A percentile compares a stretch with the other conserved stretches of the same genome.
phyloP scores from a whole-genome alignment of 805 yeast genomes.

The Candida morakotiae region DNA sequence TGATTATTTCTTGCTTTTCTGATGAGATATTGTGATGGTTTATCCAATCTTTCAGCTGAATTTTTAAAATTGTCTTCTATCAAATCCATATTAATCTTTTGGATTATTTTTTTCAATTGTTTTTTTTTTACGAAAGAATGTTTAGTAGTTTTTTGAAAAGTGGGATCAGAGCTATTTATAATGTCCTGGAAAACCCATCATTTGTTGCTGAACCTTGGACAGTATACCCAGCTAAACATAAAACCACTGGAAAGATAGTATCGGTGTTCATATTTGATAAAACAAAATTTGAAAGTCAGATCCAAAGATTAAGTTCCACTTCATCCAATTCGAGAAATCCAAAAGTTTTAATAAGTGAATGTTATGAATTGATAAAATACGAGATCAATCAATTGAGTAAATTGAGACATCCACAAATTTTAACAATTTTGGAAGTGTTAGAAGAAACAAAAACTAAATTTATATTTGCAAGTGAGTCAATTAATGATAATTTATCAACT shows the following conservation, averaged over 20 bases:
- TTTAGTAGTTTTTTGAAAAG: conserved; percentile 46
- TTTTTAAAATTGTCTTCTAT: conserved; percentile 51
- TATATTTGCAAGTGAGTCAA: conserved; percentile 80
- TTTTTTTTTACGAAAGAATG: conserved; percentile 27
- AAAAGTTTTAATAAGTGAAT: conserved; percentile 54
- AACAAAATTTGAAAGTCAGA: conserved; percentile 57
- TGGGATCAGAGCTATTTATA: conserved; percentile 65
- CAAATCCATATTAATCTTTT: conserved; percentile 27
- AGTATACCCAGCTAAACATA: conserved; percentile 78
- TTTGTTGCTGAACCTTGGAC: conserved; percentile 81
- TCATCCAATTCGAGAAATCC: conserved; percentile 36
- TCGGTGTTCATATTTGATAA: conserved; percentile 89
- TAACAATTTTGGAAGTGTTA: conserved; percentile 80
- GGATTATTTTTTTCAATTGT: conserved; percentile 1
- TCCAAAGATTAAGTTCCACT: conserved; percentile 35
- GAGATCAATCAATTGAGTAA: conserved; percentile 74
- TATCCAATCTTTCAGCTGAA: conserved; percentile 65
- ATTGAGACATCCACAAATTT: conserved; percentile 83
- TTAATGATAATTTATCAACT: conserved; percentile 51
- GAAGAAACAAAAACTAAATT: conserved; percentile 81
- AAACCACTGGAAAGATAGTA: conserved; percentile 54
- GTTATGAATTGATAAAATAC: conserved; percentile 57
- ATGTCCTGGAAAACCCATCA: conserved; percentile 65
- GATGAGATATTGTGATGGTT: conserved; percentile 65
- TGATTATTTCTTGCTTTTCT: conserved; percentile 57